A percentile compares a stretch with the other conserved stretches of the same genome.
Evolutionary conservation across 306 rosid genomes (phyloP).

Genomic region (Prunus armeniaca): DNA sequence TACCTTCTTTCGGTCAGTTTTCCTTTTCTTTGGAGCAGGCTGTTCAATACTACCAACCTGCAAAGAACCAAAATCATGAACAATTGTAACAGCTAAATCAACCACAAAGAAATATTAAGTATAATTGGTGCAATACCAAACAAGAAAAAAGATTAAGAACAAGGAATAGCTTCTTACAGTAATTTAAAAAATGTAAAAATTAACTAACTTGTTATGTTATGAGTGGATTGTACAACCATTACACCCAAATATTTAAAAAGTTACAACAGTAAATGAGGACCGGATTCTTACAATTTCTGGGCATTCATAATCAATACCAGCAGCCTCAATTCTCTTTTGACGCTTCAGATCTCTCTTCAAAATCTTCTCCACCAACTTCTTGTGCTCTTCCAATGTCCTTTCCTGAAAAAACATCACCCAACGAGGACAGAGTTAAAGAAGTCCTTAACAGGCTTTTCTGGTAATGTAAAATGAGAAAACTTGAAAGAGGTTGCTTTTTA

Average conservation of each 20-base stretch:
- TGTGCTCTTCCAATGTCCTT: conserved; percentile 65
- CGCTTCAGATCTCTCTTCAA: conserved; percentile 53
- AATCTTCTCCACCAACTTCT: conserved; percentile 60
- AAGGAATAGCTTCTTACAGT: background rate
- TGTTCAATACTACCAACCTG: conserved; percentile 59
- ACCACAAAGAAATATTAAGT: background rate
- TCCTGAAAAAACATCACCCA: conserved; percentile 47
- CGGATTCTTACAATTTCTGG: conserved; percentile 73
- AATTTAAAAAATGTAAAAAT: background rate
- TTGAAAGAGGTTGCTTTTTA: background rate
- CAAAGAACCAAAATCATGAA: conserved; percentile 9
- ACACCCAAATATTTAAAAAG: background rate
- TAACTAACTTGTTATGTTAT: no score
- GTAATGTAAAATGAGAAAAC: background rate
- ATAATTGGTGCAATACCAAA: background rate
- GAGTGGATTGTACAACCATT: no score
- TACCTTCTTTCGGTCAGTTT: conserved; percentile 46
- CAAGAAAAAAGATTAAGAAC: background rate
- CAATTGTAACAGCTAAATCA: conserved; percentile 1
- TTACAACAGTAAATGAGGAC: background rate
- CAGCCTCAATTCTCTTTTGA: conserved; percentile 66
- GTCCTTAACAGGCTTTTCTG: background rate
- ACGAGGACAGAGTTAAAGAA: background rate
- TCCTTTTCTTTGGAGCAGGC: conserved; percentile 84
- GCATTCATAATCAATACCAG: conserved; percentile 81